Evolutionary conservation across 108 stramenopile species (phyloP).

Genomic region (Fistulifera pelliculosa): DNA sequence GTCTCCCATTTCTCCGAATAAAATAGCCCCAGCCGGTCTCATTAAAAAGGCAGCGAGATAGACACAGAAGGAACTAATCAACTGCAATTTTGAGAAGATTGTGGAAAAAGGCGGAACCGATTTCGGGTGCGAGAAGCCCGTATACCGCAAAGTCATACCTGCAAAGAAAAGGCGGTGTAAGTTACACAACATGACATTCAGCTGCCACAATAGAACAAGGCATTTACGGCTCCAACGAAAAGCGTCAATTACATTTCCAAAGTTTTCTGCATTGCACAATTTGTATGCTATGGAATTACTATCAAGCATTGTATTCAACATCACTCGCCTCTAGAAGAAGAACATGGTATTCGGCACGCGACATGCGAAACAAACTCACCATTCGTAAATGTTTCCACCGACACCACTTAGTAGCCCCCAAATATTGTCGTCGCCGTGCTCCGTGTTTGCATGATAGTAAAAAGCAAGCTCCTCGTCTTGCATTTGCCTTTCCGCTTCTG

Average conservation of each 20-base stretch:
- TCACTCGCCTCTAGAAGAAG: conserved; percentile 3
- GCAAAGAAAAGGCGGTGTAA: not conserved
- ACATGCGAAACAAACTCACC: conserved; percentile 21
- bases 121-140: conserved; percentile 70
- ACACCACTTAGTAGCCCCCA: conserved; percentile 64
- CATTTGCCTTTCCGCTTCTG: conserved; percentile 27
- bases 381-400: conserved; percentile 63
- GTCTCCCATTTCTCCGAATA: conserved; percentile 65
- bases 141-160: conserved; percentile 89
- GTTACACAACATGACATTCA: no score
- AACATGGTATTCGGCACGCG: not conserved
- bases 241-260: not conserved
- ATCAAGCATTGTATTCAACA: conserved; percentile 17
- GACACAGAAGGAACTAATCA: conserved; percentile 74
- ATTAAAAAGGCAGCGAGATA: conserved; percentile 84
- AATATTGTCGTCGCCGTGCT: conserved; percentile 60
- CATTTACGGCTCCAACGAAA: no score
- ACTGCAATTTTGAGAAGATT: conserved; percentile 40
- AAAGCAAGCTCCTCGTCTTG: conserved; percentile 47
- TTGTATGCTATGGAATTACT: conserved; percentile 22
- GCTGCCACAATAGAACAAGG: no score
- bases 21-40: conserved; percentile 50
- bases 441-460: conserved; percentile 37
- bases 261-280: conserved; percentile 1
- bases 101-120: conserved; percentile 70